phyloP scores from a whole-genome alignment of 2,329 filamentous ascomycete genomes.

The Ophiostoma himal-ulmi region DNA sequence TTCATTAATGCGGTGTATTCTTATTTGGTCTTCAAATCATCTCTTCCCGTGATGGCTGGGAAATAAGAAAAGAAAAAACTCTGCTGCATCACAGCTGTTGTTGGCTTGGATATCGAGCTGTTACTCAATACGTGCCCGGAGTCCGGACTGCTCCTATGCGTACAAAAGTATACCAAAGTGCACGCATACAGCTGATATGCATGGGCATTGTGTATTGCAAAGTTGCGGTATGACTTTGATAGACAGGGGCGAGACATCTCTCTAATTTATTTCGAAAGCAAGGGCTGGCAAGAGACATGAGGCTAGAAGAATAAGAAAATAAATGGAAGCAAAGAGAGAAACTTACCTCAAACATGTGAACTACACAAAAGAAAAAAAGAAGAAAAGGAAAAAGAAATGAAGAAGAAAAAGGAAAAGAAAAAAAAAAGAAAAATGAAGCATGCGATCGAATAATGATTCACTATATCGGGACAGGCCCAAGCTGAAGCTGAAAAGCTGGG shows the following conservation, averaged over 20 bases:
- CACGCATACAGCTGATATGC: not conserved
- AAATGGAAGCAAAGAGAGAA: not conserved
- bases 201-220: not conserved
- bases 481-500: not conserved
- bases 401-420: too few species aligned
- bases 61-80: slow-evolving; percentile 12
- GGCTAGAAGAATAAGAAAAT: not conserved
- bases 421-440: too few species aligned
- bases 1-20: not conserved
- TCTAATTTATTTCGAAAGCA: not conserved
- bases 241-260: too few species aligned
- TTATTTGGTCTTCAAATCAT: not conserved
- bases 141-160: not conserved
- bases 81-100: not conserved
- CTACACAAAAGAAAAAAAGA: not conserved
- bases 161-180: not conserved
- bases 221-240: not conserved
- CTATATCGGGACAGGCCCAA: not conserved
- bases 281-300: not conserved
- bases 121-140: not conserved
- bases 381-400: not conserved
- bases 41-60: not conserved
- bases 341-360: too few species aligned
- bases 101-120: not conserved
- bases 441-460: not conserved